phyloP scores from a whole-genome alignment of 371 early-diverging fungal genomes.

The Choanephora cucurbitarum region DNA sequence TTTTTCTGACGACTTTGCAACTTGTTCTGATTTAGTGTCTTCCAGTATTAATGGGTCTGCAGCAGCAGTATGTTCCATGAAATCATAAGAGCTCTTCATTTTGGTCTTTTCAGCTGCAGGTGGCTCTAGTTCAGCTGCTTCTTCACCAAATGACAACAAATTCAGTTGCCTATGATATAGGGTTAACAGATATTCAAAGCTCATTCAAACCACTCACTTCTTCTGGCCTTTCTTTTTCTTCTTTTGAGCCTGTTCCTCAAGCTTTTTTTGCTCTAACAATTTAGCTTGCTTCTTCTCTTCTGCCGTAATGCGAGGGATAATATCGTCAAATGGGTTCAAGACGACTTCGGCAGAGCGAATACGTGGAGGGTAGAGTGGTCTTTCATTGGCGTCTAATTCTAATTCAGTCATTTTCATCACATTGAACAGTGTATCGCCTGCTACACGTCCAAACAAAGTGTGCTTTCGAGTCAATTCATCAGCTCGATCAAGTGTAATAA shows the following conservation, averaged over 20 bases:
- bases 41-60: slow-evolving; percentile 9
- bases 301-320: slow-evolving; percentile 77
- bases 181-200: no score
- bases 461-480: slow-evolving; percentile 85
- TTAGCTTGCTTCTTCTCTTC: slow-evolving; percentile 52
- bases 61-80: slow-evolving; percentile 40
- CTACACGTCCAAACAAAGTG: slow-evolving; percentile 94
- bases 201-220: no score
- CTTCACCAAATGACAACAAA: slow-evolving; percentile 90
- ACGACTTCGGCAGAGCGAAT: slow-evolving; percentile 72
- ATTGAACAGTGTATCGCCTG: slow-evolving; percentile 90
- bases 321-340: slow-evolving; percentile 91
- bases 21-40: neutral
- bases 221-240: slow-evolving; percentile 65
- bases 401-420: slow-evolving; percentile 84
- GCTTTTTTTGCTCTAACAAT: slow-evolving; percentile 33
- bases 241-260: slow-evolving; percentile 39
- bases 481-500: slow-evolving; percentile 88
- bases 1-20: neutral
- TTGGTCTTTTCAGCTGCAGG: slow-evolving; percentile 23
- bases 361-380: slow-evolving; percentile 80
- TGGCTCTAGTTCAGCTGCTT: slow-evolving; percentile 63
- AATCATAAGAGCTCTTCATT: slow-evolving; percentile 79
- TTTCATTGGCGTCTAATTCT: slow-evolving; percentile 78
- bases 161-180: slow-evolving; percentile 68